Evolutionary conservation across 768 basidiomycete genomes (phyloP).

Genomic region (Goffeauzyma gilvescens): DNA sequence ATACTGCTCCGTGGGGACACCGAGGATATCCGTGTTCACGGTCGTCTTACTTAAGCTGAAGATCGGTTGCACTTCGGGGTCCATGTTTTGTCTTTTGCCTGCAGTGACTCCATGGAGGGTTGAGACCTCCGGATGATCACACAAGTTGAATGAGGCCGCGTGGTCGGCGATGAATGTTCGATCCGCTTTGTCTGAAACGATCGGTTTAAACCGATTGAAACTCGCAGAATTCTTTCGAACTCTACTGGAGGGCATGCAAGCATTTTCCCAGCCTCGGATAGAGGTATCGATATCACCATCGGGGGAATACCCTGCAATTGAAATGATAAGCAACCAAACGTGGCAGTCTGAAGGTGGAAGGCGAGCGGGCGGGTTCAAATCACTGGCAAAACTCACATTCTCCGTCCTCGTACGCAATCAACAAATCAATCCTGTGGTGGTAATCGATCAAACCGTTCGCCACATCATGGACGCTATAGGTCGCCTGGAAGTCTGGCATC

Average conservation of each 20-base stretch:
- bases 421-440: slow-evolving; percentile 11
- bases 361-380: no score
- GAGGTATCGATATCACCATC: slow-evolving; percentile 9
- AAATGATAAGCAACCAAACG: no score
- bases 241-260: slow-evolving; percentile 10
- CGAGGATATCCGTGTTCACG: slow-evolving; percentile 14
- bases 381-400: slow-evolving; percentile 14
- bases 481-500: slow-evolving; percentile 9
- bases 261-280: slow-evolving; percentile 11
- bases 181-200: no score
- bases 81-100: background rate
- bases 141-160: slow-evolving; percentile 7
- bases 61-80: slow-evolving; percentile 9
- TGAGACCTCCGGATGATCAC: slow-evolving; percentile 10
- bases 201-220: no score
- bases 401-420: slow-evolving; percentile 13
- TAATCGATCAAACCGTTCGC: slow-evolving; percentile 9
- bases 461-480: slow-evolving; percentile 11
- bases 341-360: no score
- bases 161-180: background rate
- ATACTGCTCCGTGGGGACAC: slow-evolving; percentile 14
- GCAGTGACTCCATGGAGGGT: slow-evolving; percentile 10
- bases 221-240: no score
- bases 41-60: slow-evolving; percentile 11
- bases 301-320: slow-evolving; percentile 1